These are phyloP conservation scores for Aspergillus clavatus DNA, from an alignment of 2,329 filamentous ascomycete species.

Conservation along the genomic window DNA sequence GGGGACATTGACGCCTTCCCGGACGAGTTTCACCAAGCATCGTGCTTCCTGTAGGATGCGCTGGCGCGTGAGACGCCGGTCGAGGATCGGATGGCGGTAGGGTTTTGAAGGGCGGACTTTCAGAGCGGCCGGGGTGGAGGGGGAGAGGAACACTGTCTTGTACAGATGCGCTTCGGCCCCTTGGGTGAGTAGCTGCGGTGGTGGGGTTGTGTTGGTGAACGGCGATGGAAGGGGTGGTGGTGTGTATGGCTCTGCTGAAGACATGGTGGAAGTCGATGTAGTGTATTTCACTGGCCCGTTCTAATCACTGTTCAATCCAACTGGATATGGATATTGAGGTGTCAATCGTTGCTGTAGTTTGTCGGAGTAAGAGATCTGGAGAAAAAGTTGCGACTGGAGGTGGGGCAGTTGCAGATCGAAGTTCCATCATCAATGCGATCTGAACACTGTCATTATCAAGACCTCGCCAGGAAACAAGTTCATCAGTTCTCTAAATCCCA, in stretches of 20 bases:
- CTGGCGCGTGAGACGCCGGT: conserved; percentile 78
- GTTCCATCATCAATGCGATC: neutral
- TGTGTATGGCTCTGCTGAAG: conserved; percentile 22
- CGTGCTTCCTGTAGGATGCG: conserved; percentile 85
- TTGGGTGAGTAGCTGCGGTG: conserved; percentile 73
- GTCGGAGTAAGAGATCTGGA: neutral
- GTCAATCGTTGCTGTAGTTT: too few species aligned
- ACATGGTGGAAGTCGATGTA: neutral
- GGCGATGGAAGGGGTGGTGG: conserved; percentile 54
- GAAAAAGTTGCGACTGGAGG: neutral
- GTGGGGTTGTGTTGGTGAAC: conserved; percentile 58
- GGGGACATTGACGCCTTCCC: conserved; percentile 77
- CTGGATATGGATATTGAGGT: too few species aligned
- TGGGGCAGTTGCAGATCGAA: neutral
- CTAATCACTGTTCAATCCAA: too few species aligned
- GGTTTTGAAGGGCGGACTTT: conserved; percentile 90
- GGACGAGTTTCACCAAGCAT: conserved; percentile 71
- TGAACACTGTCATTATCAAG: neutral
- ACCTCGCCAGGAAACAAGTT: neutral
- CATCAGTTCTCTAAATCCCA: neutral
- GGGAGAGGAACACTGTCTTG: conserved; percentile 71
- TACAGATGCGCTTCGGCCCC: conserved; percentile 95
- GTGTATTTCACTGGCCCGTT: too few species aligned
- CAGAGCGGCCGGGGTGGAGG: conserved; percentile 66
- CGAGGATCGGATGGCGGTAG: conserved; percentile 86